phyloP scores from a whole-genome alignment of 441 rosid species.

The Bocquillonia castaneifolia region DNA sequence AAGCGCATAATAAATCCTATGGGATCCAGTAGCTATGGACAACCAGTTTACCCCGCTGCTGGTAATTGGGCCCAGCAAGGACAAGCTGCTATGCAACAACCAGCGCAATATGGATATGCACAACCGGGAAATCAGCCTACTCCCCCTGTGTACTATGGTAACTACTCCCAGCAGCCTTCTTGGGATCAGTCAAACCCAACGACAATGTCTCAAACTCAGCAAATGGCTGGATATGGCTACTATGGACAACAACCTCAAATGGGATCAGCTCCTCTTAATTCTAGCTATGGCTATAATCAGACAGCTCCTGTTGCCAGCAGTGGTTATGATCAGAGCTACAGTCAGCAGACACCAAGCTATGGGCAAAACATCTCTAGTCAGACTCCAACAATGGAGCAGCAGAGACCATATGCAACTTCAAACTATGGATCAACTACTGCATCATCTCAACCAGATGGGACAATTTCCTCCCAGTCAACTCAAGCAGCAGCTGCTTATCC shows the following conservation, averaged over 20 bases:
- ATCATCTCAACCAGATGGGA: conserved; percentile 18
- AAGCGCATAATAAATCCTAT: conserved; percentile 21
- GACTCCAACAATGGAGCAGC: conserved; percentile 21
- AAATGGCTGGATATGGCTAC: conserved; percentile 25
- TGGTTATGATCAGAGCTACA: conserved; percentile 10
- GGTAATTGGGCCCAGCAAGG: conserved; percentile 22
- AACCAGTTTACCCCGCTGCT: conserved; percentile 13
- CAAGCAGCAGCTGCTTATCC: conserved; percentile 18
- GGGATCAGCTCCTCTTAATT: conserved; percentile 24
- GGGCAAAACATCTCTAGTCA: conserved; percentile 14
- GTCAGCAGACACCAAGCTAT: conserved; percentile 22
- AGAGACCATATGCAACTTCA: conserved; percentile 15
- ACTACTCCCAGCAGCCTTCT: conserved; percentile 14
- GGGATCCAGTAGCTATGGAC: conserved; percentile 16
- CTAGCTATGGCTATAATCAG: conserved; percentile 21
- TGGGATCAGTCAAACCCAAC: conserved; percentile 22
- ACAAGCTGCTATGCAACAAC: conserved; percentile 22
- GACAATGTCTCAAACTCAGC: conserved; percentile 19
- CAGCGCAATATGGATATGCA: conserved; percentile 23
- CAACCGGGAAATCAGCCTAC: conserved; percentile 24
- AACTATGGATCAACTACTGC: conserved; percentile 9
- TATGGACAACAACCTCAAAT: conserved; percentile 27
- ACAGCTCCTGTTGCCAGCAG: conserved; percentile 8
- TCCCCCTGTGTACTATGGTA: conserved; percentile 16
- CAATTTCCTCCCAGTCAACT: conserved; percentile 17